These are phyloP conservation scores for Ustilago esculenta DNA, from an alignment of 1,284 basidiomycete species.

Conservation along the genomic window DNA sequence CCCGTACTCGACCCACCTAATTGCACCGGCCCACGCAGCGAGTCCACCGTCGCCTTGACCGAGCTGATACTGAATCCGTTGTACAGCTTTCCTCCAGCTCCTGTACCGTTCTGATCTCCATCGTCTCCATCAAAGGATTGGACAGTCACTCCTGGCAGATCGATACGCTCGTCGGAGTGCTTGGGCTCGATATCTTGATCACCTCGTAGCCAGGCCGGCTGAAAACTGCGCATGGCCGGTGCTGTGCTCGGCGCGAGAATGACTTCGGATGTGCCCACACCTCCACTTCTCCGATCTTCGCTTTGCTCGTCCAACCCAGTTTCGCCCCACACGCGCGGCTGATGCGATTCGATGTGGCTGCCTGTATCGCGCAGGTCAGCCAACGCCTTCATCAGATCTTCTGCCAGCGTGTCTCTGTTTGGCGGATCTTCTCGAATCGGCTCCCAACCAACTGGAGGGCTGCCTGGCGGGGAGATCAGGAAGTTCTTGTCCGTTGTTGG, in stretches of 20 bases:
- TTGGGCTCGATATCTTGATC: not conserved
- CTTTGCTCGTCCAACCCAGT: not conserved
- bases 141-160: constrained; percentile 56
- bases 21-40: constrained; percentile 44
- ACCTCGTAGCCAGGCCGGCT: constrained; percentile 31
- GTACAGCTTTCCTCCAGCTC: constrained; percentile 25
- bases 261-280: constrained; percentile 35
- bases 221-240: constrained; percentile 16
- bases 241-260: constrained; percentile 32
- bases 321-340: constrained; percentile 29
- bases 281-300: constrained; percentile 8
- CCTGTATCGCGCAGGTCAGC: constrained; percentile 55
- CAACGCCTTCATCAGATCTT: constrained; percentile 77
- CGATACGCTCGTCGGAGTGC: constrained; percentile 19
- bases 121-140: constrained; percentile 51
- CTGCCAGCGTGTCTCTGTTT: constrained; percentile 83
- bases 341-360: constrained; percentile 47
- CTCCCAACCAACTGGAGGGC: constrained; percentile 96
- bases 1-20: constrained; percentile 2
- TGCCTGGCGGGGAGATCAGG: constrained; percentile 96
- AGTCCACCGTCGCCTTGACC: constrained; percentile 63
- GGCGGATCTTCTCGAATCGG: constrained; percentile 90
- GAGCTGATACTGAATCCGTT: constrained; percentile 55
- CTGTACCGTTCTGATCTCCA: constrained; percentile 16
- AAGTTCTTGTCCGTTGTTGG: constrained; percentile 90